These are phyloP conservation scores for Poterioochromonas sp. DNA, from an alignment of 352 stramenopile species.

Conservation along the genomic window DNA sequence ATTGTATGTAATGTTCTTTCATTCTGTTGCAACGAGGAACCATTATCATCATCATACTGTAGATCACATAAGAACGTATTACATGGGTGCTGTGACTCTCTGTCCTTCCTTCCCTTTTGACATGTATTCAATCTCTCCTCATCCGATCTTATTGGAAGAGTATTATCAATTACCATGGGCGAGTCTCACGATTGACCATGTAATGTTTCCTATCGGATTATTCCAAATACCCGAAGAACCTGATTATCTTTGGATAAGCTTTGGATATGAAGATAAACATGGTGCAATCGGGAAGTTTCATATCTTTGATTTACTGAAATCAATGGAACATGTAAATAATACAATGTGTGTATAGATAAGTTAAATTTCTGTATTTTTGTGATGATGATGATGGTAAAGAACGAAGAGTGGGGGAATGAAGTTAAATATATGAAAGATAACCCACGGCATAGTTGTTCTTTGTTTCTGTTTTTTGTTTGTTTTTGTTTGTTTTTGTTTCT, in stretches of 20 bases:
- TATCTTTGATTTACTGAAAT: neutral
- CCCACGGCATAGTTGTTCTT: too few relatives aligned
- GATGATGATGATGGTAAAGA: too few relatives aligned
- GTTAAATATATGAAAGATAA: too few relatives aligned
- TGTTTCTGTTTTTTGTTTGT: too few relatives aligned
- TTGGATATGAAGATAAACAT: conserved; percentile 12
- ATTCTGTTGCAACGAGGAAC: neutral
- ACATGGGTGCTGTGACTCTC: conserved; percentile 14
- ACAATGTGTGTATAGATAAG: too few relatives aligned
- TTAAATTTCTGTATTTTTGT: too few relatives aligned
- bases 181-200: neutral
- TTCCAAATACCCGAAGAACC: neutral
- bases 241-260: neutral
- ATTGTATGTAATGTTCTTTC: neutral
- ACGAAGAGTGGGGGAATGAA: too few relatives aligned
- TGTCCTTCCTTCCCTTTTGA: neutral
- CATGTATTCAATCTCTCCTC: neutral
- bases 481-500: too few relatives aligned
- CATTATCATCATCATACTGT: neutral
- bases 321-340: conserved; percentile 6
- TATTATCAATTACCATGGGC: neutral
- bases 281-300: neutral
- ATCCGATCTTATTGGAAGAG: neutral
- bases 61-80: neutral
- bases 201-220: neutral